Evolutionary conservation across 495 filamentous ascomycete species (phyloP), one percentile per base, ranked within the genome.

Genomic region (Aspergillus ostianus): DNA sequence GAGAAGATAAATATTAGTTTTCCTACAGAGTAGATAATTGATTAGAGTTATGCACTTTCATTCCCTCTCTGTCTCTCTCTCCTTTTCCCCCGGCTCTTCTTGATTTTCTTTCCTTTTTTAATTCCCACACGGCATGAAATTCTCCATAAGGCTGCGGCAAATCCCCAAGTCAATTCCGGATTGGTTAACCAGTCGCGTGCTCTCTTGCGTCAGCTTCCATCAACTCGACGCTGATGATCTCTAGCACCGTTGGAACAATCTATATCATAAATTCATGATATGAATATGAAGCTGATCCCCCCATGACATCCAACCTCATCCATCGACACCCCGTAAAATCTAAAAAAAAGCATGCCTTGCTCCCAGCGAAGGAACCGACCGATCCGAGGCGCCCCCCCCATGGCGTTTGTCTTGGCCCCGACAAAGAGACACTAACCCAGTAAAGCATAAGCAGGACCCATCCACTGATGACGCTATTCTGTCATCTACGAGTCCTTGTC

Each of bases 71-170:
- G 6, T 32, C 10, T 32, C 10, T 41, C 12, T 41, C 13, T 41
- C 12, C 36, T 15, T 41, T 32, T 32, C 15, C 36, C 30, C 6
- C 29, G 8, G 8, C 29, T 12, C 8, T 32, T 32, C 10, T 32
- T 32, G 2, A 4, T 32, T 17, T 41, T 17, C 15, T 41, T 17
- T 15, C 4, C 15, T 41, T 10, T 41, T 41, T 15, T 1, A 17
- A 41, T 41, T 41, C 36, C 23, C 36, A 32, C 30, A 56, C 23
- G 45, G 41, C 41, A 32, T 52, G 10, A 18, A 32, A 41, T 54
- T 48, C 51, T 46, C 51, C 51, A 54, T 59, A 59, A 59, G 57
- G 57, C 57, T 59, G 51, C 57, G 57, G 57, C 57, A 52, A 54
- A 45, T 59, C 51, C 57, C 32, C n/a, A n/a, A 36, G 12, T 13